A percentile compares a stretch with the other conserved stretches of the same genome.
Conservation (phyloP, 163 green algal species). For the Chlorella variabilis region DNA sequence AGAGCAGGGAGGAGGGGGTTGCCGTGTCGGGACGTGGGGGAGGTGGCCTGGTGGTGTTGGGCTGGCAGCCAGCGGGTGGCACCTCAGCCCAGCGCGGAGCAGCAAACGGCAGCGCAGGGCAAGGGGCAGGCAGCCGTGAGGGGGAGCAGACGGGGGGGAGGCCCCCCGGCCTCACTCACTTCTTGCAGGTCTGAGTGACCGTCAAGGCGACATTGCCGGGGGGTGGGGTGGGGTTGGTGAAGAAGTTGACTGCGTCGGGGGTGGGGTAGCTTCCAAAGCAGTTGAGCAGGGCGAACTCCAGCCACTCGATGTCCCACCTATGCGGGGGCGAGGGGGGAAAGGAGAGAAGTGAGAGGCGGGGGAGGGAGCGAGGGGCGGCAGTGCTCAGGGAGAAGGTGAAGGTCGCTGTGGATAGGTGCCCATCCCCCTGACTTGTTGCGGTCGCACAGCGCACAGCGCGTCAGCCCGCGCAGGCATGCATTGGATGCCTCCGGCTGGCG, state of each 20-base stretch:
- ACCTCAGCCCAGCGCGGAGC: too few species aligned
- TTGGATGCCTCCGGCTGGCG: too few species aligned
- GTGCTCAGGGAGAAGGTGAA: not conserved
- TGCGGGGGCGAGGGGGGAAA: too few species aligned
- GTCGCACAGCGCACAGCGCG: too few species aligned
- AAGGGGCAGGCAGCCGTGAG: too few species aligned
- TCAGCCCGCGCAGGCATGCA: too few species aligned
- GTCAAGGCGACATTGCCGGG: not conserved
- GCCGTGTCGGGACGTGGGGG: not conserved
- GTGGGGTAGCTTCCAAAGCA: not conserved
- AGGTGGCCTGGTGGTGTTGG: not conserved
- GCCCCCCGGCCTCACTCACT: not conserved
- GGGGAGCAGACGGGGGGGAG: too few species aligned
- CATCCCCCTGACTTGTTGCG: too few species aligned
- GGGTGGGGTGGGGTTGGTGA: not conserved
- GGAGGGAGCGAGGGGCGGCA: too few species aligned
- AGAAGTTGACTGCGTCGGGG: not conserved
- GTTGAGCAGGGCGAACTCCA: slow-evolving; percentile 6
- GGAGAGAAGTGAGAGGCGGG: too few species aligned
- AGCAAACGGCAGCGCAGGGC: too few species aligned
- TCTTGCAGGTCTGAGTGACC: slow-evolving; percentile 13
- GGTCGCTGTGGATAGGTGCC: not conserved
- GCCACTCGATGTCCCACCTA: not conserved
- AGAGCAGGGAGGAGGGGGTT: not conserved
- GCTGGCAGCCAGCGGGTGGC: too few species aligned